Conservation (phyloP, 1,139 yeast genomes). For the Groenewaldozyma auringiensis region DNA sequence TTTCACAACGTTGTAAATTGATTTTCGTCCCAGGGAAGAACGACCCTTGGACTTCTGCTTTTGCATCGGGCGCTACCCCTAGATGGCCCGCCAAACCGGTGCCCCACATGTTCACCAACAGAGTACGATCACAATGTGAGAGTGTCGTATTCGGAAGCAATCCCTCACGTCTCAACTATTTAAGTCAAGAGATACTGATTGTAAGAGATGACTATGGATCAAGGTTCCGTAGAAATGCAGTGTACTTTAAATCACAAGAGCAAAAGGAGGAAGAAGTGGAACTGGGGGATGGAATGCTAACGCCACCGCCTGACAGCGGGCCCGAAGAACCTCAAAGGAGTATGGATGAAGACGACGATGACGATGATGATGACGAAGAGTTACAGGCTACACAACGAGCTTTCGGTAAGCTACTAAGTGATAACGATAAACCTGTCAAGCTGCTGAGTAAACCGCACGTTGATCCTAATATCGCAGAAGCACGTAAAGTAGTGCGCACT, state of each 20-base stretch:
- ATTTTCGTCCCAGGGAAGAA: slow-evolving; percentile 79
- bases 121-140: slow-evolving; percentile 58
- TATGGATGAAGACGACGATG: slow-evolving; percentile 12
- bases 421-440: slow-evolving; percentile 12
- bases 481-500: slow-evolving; percentile 71
- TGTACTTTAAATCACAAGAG: slow-evolving; percentile 41
- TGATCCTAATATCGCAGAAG: slow-evolving; percentile 45
- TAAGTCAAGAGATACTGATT: slow-evolving; percentile 75
- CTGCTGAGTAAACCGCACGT: slow-evolving; percentile 16
- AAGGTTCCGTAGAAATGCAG: slow-evolving; percentile 62
- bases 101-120: slow-evolving; percentile 61
- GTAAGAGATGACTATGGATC: slow-evolving; percentile 62
- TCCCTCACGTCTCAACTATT: slow-evolving; percentile 68
- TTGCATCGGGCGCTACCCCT: slow-evolving; percentile 58
- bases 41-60: slow-evolving; percentile 87
- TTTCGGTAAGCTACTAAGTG: slow-evolving; percentile 17
- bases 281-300: slow-evolving; percentile 8
- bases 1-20: slow-evolving; percentile 39
- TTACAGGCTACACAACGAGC: slow-evolving; percentile 16
- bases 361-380: slow-evolving; percentile 18
- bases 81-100: slow-evolving; percentile 65
- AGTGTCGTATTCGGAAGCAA: slow-evolving; percentile 66
- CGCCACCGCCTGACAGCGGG: slow-evolving; percentile 4
- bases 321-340: slow-evolving; percentile 8
- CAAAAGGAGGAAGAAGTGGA: slow-evolving; percentile 28